Base-by-base conservation (phyloP, 2,329 filamentous ascomycete species). In the Microdochium paspali region DNA sequence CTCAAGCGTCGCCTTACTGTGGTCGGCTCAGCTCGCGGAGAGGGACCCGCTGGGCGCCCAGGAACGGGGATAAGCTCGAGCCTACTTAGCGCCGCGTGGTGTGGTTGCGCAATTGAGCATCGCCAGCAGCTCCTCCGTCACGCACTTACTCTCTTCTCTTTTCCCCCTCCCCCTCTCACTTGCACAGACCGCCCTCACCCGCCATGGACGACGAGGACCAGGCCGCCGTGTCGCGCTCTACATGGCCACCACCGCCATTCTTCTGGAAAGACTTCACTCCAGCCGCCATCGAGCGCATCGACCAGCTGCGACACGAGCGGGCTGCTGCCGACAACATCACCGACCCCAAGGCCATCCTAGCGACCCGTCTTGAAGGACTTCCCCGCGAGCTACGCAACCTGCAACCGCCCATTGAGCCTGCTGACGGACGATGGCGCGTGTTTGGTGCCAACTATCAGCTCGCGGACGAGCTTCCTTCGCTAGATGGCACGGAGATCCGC, bases 261-360 rank as follows among this genome's bases (percentile, higher is more conserved):
- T 95, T 96, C 69, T 97, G 87, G 82, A 84, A 85, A 55, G 77
- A 87, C 63, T 97, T 97, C 67, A 95, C 88, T 0, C 65, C 80
- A 3, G 80, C 85, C 24, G 94, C 91, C 60, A 59, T 87, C 46
- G 67, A 78, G 13, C 80, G 79, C 3, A 66, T 77, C 47, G 64
- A 69, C 5, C 63, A 67, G 21, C 55, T 78, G 13, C 70, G 68
- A 45, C 62, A 63, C 43, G 56, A 67, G 1, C 62, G 69, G 49
- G 61, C 66, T 25, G 58, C 56, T 39, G 49, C 54, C 44, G 50
- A 43, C 21, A 50, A 51, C 24, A 52, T 58, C 30, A 52, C 59
- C 18, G 51, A 62, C 45, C 50, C 61, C 3, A 55, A 62, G 3
- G 65, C 65, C 3, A 52, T 73, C 3, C 65, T 65, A 9, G 42